These are phyloP conservation scores for Boletus subparvulus DNA, from an alignment of 768 basidiomycete species.

Conservation along the genomic window DNA sequence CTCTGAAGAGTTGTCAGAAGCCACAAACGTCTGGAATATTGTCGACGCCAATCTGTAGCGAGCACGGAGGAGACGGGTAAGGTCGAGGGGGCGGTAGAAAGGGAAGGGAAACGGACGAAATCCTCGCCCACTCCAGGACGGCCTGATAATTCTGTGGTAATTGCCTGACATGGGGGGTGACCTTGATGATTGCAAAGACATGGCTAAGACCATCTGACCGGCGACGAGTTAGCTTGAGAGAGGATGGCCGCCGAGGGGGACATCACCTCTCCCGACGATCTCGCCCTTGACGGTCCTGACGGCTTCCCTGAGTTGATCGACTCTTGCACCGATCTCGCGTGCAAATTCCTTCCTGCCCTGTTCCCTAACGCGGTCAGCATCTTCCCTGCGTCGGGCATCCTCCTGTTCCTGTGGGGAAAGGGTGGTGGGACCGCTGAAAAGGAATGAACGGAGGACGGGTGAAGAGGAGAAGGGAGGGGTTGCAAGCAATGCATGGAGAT, in stretches of 20 bases:
- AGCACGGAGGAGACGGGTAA: conserved; percentile 5
- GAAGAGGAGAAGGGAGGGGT: conserved; percentile 77
- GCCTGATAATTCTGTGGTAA: conserved; percentile 85
- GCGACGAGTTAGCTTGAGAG: conserved; percentile 4
- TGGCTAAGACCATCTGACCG: conserved; percentile 78
- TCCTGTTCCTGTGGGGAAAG: conserved; percentile 72
- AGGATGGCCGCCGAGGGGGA: not conserved
- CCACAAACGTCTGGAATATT: conserved; percentile 92
- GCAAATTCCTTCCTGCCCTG: conserved; percentile 86
- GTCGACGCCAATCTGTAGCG: conserved; percentile 83
- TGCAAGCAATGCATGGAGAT: conserved; percentile 78
- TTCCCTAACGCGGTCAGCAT: conserved; percentile 84
- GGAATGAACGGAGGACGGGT: conserved; percentile 82
- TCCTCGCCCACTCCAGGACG: conserved; percentile 94
- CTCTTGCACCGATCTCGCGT: conserved; percentile 79
- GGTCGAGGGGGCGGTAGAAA: not conserved
- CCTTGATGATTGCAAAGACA: conserved; percentile 86
- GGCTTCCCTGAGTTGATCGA: conserved; percentile 81
- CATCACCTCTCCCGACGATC: conserved; percentile 77
- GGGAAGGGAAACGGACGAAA: conserved; percentile 67
- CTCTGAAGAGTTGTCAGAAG: conserved; percentile 89
- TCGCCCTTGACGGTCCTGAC: conserved; percentile 91
- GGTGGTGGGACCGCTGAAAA: conserved; percentile 71
- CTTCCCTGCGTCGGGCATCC: conserved; percentile 78
- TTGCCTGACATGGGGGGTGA: conserved; percentile 70